Percentiles rank a stretch among this genome's conserved stretches.
These are phyloP conservation scores for Rhizopogon roseolus DNA, from an alignment of 768 basidiomycete species.

Conservation along the genomic window DNA sequence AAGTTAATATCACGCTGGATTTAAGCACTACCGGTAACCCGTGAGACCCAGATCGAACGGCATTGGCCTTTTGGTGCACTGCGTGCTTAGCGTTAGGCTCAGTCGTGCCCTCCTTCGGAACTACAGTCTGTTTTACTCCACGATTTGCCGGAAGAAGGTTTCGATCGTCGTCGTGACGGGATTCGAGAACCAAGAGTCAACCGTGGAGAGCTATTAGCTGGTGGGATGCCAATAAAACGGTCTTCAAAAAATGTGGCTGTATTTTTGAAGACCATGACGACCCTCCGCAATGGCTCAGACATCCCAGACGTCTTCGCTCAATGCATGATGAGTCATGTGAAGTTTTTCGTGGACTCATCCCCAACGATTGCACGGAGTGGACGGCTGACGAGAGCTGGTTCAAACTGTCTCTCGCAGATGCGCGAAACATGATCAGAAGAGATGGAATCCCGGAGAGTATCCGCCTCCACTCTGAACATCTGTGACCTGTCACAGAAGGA, in stretches of 20 bases:
- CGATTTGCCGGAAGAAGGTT: constrained; percentile 30
- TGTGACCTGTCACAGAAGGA: too few relatives aligned
- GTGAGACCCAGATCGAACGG: constrained; percentile 20
- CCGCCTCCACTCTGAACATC: too few relatives aligned
- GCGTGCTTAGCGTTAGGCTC: constrained; percentile 27
- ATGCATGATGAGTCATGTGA: constrained; percentile 12
- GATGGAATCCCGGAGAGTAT: not conserved
- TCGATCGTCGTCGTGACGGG: constrained; percentile 35
- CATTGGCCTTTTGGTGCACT: constrained; percentile 14
- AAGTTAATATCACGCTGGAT: too few relatives aligned
- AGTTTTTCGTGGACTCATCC: constrained; percentile 18
- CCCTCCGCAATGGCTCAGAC: constrained; percentile 11
- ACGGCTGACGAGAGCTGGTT: not conserved
- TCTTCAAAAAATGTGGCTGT: constrained; percentile 20
- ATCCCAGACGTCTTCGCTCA: not conserved
- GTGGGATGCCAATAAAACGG: constrained; percentile 28
- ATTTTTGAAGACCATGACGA: constrained; percentile 31
- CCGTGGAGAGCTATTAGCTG: constrained; percentile 23
- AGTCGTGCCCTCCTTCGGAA: constrained; percentile 24
- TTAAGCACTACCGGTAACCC: too few relatives aligned
- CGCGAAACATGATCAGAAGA: not conserved
- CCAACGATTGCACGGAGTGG: constrained; percentile 7
- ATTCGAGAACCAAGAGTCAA: constrained; percentile 28
- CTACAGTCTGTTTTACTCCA: constrained; percentile 33
- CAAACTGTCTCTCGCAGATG: not conserved